phyloP scores from a whole-genome alignment of 2,329 filamentous ascomycete genomes.

The Lachnellula arida region DNA sequence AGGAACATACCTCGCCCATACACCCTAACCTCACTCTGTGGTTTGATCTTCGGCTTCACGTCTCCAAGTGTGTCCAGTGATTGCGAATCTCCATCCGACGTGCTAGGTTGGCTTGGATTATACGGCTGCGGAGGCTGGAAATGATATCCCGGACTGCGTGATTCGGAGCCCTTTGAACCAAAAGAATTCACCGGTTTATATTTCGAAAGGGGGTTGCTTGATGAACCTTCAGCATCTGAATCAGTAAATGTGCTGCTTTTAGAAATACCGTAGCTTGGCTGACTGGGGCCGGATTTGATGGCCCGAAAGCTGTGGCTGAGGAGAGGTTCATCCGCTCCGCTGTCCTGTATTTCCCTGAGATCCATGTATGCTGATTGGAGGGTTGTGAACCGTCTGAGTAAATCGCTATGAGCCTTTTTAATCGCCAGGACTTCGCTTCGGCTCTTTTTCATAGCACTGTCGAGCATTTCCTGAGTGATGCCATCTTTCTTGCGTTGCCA shows the following conservation, averaged over 20 bases:
- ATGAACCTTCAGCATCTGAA: too few species aligned
- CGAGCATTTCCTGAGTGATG: conserved; percentile 15
- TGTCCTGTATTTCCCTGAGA: conserved; percentile 32
- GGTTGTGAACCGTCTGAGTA: conserved; percentile 46
- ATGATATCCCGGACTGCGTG: conserved; percentile 1
- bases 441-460: conserved; percentile 16
- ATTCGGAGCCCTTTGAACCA: background rate
- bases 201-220: background rate
- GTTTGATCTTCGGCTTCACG: conserved; percentile 40
- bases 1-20: conserved; percentile 48
- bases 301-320: conserved; percentile 4
- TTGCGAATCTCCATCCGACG: conserved; percentile 4
- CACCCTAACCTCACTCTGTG: conserved; percentile 45
- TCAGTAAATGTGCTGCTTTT: too few species aligned
- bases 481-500: conserved; percentile 1
- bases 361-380: conserved; percentile 40
- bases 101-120: background rate
- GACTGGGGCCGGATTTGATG: background rate
- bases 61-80: conserved; percentile 34
- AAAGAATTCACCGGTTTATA: background rate
- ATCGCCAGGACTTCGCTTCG: conserved; percentile 40
- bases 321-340: background rate
- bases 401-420: conserved; percentile 46
- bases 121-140: conserved; percentile 7
- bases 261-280: background rate